These are phyloP conservation scores for Termitomyces sp. DNA, from an alignment of 768 basidiomycete genomes.

Conservation along the genomic window DNA sequence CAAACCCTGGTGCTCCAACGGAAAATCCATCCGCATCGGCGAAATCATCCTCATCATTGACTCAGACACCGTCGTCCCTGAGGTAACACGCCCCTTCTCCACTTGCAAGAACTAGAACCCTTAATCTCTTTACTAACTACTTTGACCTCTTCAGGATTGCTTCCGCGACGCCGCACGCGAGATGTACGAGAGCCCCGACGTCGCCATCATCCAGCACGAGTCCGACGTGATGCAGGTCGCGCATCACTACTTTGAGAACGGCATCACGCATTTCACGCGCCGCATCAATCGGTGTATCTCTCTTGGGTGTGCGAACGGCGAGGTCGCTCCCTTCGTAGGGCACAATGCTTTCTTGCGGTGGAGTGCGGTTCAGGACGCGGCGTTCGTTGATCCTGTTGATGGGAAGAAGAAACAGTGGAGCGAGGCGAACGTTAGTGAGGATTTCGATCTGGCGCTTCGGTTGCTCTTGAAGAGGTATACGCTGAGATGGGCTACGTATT, in stretches of 20 bases:
- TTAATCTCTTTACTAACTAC: not conserved
- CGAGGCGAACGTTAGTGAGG: slow-evolving; percentile 78
- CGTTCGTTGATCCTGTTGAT: slow-evolving; percentile 64
- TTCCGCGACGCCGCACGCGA: slow-evolving; percentile 88
- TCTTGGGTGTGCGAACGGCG: slow-evolving; percentile 75
- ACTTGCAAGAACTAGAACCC: not conserved
- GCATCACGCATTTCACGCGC: slow-evolving; percentile 86
- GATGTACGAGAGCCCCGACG: slow-evolving; percentile 72
- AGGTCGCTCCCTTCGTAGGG: slow-evolving; percentile 81
- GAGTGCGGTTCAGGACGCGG: slow-evolving; percentile 84
- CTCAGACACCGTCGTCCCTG: slow-evolving; percentile 74
- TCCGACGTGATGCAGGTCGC: slow-evolving; percentile 90
- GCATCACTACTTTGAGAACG: slow-evolving; percentile 87
- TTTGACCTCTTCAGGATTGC: slow-evolving; percentile 51
- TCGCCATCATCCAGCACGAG: slow-evolving; percentile 89
- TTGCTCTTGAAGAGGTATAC: slow-evolving; percentile 69
- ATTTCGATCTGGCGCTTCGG: slow-evolving; percentile 75
- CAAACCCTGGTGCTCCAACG: slow-evolving; percentile 75
- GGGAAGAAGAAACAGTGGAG: slow-evolving; percentile 67
- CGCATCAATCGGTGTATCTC: slow-evolving; percentile 83
- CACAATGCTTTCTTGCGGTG: slow-evolving; percentile 88
- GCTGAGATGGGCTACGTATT: slow-evolving; percentile 83
- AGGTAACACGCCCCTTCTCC: slow-evolving; percentile 30
- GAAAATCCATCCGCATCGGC: slow-evolving; percentile 69
- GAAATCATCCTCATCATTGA: slow-evolving; percentile 82